These are phyloP conservation scores for Aspergillus sp. DNA, from an alignment of 2,329 filamentous ascomycete species.

Conservation along the genomic window DNA sequence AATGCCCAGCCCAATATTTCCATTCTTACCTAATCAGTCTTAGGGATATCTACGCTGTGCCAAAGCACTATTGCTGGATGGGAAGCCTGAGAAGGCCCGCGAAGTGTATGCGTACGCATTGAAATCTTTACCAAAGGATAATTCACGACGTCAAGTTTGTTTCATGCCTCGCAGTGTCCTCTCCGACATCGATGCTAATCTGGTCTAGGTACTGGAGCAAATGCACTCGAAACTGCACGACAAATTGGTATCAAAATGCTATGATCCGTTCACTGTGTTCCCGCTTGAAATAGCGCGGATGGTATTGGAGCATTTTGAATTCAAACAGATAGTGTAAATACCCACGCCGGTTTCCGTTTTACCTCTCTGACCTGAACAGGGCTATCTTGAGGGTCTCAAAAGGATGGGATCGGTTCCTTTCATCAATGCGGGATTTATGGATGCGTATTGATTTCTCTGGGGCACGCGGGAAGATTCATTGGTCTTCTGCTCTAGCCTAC, in stretches of 20 bases:
- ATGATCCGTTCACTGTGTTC: constrained; percentile 53
- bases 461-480: constrained; percentile 44
- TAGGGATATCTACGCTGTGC: constrained; percentile 59
- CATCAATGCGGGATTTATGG: constrained; percentile 50
- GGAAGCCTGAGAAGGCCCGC: constrained; percentile 53
- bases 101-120: constrained; percentile 60
- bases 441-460: constrained; percentile 53
- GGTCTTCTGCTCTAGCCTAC: constrained; percentile 34
- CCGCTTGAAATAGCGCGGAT: constrained; percentile 56
- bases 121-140: constrained; percentile 48
- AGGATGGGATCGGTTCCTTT: constrained; percentile 55
- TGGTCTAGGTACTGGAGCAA: constrained; percentile 41
- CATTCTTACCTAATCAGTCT: constrained; percentile 7
- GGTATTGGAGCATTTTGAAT: constrained; percentile 53
- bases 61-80: constrained; percentile 46
- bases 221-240: constrained; percentile 48
- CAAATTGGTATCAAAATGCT: constrained; percentile 27
- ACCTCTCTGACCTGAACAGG: constrained; percentile 25
- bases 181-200: background rate
- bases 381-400: constrained; percentile 55
- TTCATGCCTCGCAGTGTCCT: background rate
- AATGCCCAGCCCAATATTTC: background rate
- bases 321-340: constrained; percentile 50
- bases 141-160: constrained; percentile 33
- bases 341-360: background rate